phyloP scores from a whole-genome alignment of 106 monocot species.

The Dendrobium officinale region DNA sequence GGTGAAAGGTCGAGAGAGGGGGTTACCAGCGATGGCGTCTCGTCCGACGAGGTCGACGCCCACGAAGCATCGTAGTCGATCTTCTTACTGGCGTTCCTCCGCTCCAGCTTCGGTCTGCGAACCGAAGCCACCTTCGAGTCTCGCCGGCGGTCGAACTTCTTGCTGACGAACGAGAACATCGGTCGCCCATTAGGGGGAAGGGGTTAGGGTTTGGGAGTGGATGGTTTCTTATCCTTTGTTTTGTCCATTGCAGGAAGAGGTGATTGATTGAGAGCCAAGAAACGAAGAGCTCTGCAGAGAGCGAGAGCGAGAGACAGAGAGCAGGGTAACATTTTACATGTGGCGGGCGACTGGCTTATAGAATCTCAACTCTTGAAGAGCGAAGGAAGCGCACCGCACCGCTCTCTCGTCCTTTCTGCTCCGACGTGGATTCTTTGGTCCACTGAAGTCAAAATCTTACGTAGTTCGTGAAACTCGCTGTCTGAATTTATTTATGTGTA shows the following conservation, averaged over 20 bases:
- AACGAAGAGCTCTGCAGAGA: neutral
- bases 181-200: conserved; percentile 5
- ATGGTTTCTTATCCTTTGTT: neutral
- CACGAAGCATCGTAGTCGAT: conserved; percentile 43
- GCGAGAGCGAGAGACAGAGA: neutral
- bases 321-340: neutral
- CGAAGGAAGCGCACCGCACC: neutral
- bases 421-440: neutral
- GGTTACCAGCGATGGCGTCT: conserved; percentile 8
- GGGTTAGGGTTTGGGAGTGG: neutral
- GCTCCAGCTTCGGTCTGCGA: conserved; percentile 41
- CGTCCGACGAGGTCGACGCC: conserved; percentile 2
- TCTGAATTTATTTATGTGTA: too few species aligned
- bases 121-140: neutral
- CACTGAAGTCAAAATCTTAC: neutral
- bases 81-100: conserved; percentile 81
- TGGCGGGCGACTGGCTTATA: neutral
- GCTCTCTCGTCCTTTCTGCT: neutral
- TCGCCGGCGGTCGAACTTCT: neutral
- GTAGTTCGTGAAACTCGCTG: too few species aligned
- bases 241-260: neutral
- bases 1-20: conserved; percentile 33
- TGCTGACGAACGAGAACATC: conserved; percentile 10
- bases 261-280: neutral
- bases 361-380: neutral